Evolutionary conservation across 257 asterid species (phyloP).

Genomic region (Asclepias syriaca): DNA sequence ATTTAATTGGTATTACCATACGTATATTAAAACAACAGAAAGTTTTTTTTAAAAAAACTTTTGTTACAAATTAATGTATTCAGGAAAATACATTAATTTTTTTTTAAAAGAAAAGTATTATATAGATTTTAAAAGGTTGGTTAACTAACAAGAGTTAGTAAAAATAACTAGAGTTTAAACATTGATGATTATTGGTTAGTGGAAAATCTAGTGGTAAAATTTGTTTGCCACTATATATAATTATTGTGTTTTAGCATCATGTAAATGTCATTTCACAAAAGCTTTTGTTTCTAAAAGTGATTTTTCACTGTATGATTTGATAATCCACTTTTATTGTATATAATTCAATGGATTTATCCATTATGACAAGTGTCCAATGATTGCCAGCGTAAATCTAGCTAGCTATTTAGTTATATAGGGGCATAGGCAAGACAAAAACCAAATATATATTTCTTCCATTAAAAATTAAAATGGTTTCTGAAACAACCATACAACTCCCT

Average conservation of each 20-base stretch:
- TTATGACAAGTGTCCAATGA: not conserved
- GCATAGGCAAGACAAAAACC: conserved; percentile 17
- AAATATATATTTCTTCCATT: not conserved
- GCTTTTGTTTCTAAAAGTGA: not conserved
- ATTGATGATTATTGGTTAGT: not conserved
- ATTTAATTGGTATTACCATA: too few species aligned
- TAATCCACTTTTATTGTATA: not conserved
- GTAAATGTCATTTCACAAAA: not conserved
- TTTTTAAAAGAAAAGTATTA: too few species aligned
- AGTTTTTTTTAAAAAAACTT: too few species aligned
- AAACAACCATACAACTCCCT: conserved; percentile 50
- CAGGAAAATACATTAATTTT: too few species aligned
- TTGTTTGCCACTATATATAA: not conserved
- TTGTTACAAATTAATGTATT: too few species aligned
- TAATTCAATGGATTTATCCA: not conserved
- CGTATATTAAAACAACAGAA: too few species aligned
- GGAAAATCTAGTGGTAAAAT: not conserved
- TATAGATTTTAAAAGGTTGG: not conserved
- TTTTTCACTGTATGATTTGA: not conserved
- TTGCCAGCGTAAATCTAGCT: too few species aligned
- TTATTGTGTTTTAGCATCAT: not conserved
- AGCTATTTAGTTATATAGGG: not conserved
- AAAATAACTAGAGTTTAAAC: too few species aligned
- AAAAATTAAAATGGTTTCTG: conserved; percentile 40
- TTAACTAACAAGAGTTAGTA: not conserved